These are phyloP conservation scores for Ceratopteris richardii DNA, from an alignment of 75 land plant genomes.

Conservation along the genomic window DNA sequence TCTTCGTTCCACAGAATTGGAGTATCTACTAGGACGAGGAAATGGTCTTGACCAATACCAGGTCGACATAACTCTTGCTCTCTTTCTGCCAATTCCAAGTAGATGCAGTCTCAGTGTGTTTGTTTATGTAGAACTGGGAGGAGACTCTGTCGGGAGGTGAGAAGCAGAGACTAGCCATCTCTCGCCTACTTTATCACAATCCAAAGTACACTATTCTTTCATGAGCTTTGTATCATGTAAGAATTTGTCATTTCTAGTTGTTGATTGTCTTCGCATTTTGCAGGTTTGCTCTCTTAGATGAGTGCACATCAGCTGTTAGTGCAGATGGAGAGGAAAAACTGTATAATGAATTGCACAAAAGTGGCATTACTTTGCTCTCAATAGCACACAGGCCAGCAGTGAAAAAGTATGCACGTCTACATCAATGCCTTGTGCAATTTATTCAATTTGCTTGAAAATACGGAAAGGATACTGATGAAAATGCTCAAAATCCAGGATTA, in stretches of 20 bases:
- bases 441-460: too few relatives aligned
- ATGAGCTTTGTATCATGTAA: neutral
- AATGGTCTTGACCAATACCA: slow-evolving; percentile 37
- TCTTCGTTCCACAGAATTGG: slow-evolving; percentile 34
- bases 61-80: too few relatives aligned
- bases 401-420: slow-evolving; percentile 32
- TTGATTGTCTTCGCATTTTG: neutral
- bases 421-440: too few relatives aligned
- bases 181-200: slow-evolving; percentile 31
- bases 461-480: too few relatives aligned
- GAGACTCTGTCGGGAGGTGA: slow-evolving; percentile 41
- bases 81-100: neutral
- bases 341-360: slow-evolving; percentile 17
- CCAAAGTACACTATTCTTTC: slow-evolving; percentile 22
- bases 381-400: slow-evolving; percentile 39
- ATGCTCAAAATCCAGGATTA: too few relatives aligned
- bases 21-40: slow-evolving; percentile 33
- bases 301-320: slow-evolving; percentile 43
- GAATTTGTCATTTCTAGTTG: neutral
- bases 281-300: slow-evolving; percentile 41
- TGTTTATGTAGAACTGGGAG: slow-evolving; percentile 35
- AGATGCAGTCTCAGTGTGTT: neutral
- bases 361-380: slow-evolving; percentile 40
- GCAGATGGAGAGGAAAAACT: slow-evolving; percentile 42
- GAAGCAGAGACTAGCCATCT: slow-evolving; percentile 36